Evolutionary conservation across 2,329 filamentous ascomycete genomes (phyloP), one percentile per base, ranked within the genome.

Genomic region (Aspergillus tamarii): DNA sequence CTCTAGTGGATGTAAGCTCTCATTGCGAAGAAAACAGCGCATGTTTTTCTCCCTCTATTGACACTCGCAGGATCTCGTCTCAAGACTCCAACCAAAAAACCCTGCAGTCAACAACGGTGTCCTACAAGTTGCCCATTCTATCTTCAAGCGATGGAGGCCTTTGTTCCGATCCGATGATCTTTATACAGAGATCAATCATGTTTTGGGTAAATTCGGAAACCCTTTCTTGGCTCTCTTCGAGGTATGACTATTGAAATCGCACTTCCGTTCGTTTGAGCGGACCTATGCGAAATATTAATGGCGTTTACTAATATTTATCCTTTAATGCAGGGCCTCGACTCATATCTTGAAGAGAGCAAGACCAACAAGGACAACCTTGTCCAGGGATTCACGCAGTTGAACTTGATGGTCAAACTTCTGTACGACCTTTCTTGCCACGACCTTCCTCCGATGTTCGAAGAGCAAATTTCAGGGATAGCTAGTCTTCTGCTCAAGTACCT

Each of bases 391-490:
- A 89, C 91, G 67, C 93, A 93, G 3, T 85, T 99, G 67, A 94
- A 94, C 76, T 84, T 98, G 59, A 88, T 96, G 70, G 85, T 97
- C 70, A 96, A 96, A 82, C 89, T 99, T 56, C 89, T 98, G 76
- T 95, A 95, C 81, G 96, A 99, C 78, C 88, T 99, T 59, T 97
- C 94, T n/a, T 97, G 90, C 75, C 96, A 99, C 77, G 95, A 99
- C 77, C 86, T 99, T 71, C 93, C 95, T 19, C 94, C 94, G 2
- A 89, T 95, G 70, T 96, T 99, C 77, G 95, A 99, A 82, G 91
- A 96, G 68, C 91, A 96, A 74, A 85, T 99, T 23, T 80, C 84
- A 55, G 87, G 87, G 66, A 91, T 99, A 68, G 91, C 92, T 21
- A 83, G 85, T 26, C 84, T 98, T 16, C 84, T 98, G 19, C 91